phyloP scores from a whole-genome alignment of 495 filamentous ascomycete genomes.

The Chlorociboria aeruginascens region DNA sequence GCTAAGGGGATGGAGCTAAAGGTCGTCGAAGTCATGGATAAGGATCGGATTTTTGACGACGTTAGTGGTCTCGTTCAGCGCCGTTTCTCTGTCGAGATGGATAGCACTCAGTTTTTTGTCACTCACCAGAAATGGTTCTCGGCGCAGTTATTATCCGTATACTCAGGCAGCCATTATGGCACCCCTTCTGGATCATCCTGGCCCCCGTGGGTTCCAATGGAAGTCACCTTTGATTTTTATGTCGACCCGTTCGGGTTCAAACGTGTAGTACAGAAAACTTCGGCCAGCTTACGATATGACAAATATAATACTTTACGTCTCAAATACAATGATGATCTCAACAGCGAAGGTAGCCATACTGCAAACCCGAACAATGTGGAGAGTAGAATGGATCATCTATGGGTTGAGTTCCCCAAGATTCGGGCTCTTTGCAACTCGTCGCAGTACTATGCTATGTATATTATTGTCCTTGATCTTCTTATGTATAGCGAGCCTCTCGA shows the following conservation, averaged over 20 bases:
- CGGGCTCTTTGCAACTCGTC: slow-evolving; percentile 88
- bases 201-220: slow-evolving; percentile 96
- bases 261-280: slow-evolving; percentile 87
- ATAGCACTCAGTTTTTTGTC: slow-evolving; percentile 95
- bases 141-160: slow-evolving; percentile 71
- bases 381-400: slow-evolving; percentile 82
- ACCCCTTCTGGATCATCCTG: slow-evolving; percentile 73
- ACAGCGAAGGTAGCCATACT: slow-evolving; percentile 32
- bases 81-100: slow-evolving; percentile 86
- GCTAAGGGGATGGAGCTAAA: slow-evolving; percentile 96
- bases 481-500: slow-evolving; percentile 93
- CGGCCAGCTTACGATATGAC: slow-evolving; percentile 85
- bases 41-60: slow-evolving; percentile 78
- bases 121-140: slow-evolving; percentile 82
- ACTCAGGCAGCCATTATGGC: slow-evolving; percentile 87
- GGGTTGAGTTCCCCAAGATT: slow-evolving; percentile 89
- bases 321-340: slow-evolving; percentile 94
- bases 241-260: slow-evolving; percentile 90
- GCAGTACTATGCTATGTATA: slow-evolving; percentile 94
- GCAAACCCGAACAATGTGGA: slow-evolving; percentile 45
- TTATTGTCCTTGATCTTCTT: slow-evolving; percentile 88
- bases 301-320: slow-evolving; percentile 96
- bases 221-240: slow-evolving; percentile 95
- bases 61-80: slow-evolving; percentile 92
- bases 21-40: slow-evolving; percentile 95